A percentile compares a stretch with the other conserved stretches of the same genome.
phyloP scores from a whole-genome alignment of 768 basidiomycete species.

The Rossbeevera mucosa region DNA sequence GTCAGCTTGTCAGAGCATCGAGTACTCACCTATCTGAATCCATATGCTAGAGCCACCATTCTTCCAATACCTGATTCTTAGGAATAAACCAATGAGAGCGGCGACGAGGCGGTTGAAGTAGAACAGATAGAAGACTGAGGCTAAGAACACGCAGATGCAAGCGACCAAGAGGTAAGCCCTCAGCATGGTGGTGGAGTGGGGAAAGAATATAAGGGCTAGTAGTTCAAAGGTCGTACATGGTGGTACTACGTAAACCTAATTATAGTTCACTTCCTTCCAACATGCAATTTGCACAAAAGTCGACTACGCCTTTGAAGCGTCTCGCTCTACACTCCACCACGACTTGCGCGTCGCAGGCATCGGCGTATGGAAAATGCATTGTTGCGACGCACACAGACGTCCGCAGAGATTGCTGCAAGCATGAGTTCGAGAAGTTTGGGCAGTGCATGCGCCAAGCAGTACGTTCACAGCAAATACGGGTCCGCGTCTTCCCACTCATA shows the following conservation, averaged over 20 bases:
- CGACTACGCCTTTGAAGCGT: constrained; percentile 49
- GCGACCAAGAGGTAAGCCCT: constrained; percentile 57
- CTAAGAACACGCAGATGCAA: constrained; percentile 52
- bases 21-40: constrained; percentile 69
- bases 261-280: neutral
- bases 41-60: constrained; percentile 71
- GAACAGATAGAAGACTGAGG: constrained; percentile 73
- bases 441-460: constrained; percentile 78
- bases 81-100: constrained; percentile 53
- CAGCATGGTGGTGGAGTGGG: constrained; percentile 40
- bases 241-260: neutral
- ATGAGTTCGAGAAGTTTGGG: constrained; percentile 81
- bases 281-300: constrained; percentile 26
- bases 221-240: neutral
- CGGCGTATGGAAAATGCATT: constrained; percentile 86
- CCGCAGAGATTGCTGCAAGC: constrained; percentile 74
- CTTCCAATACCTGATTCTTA: constrained; percentile 79
- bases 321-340: constrained; percentile 69
- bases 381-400: constrained; percentile 79
- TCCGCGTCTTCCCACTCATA: neutral
- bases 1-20: neutral
- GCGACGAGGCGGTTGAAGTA: constrained; percentile 88
- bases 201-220: neutral
- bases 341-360: constrained; percentile 69
- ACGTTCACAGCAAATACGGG: constrained; percentile 30